These are phyloP conservation scores for Collybia mongolica DNA, from an alignment of 768 basidiomycete species.

Conservation along the genomic window DNA sequence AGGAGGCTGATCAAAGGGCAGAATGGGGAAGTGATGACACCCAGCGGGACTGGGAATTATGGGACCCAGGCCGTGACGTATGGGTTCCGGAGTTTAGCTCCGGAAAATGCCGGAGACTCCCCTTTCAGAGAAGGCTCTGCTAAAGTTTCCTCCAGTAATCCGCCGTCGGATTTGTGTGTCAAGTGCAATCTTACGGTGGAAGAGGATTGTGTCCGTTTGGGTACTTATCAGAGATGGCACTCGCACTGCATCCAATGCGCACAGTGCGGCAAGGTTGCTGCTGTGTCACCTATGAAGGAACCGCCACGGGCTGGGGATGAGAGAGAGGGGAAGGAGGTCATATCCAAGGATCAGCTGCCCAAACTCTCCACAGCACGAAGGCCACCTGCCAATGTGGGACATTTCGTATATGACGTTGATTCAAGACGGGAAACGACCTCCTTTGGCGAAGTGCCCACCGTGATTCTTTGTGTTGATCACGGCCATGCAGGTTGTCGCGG, in stretches of 20 bases:
- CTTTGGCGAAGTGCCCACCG: slow-evolving; percentile 71
- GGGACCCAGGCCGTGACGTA: slow-evolving; percentile 90
- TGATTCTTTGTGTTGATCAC: slow-evolving; percentile 79
- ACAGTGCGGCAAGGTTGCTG: slow-evolving; percentile 76
- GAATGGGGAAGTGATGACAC: slow-evolving; percentile 59
- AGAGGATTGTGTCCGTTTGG: slow-evolving; percentile 93
- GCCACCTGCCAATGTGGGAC: slow-evolving; percentile 76
- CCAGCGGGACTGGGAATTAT: slow-evolving; percentile 46
- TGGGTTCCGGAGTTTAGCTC: slow-evolving; percentile 89
- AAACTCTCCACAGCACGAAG: slow-evolving; percentile 67
- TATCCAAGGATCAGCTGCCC: slow-evolving; percentile 39
- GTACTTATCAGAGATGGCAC: slow-evolving; percentile 98
- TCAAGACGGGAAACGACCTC: slow-evolving; percentile 65
- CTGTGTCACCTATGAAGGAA: slow-evolving; percentile 58
- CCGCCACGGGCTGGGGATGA: slow-evolving; percentile 52
- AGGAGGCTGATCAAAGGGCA: slow-evolving; percentile 74
- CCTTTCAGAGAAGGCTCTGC: slow-evolving; percentile 61
- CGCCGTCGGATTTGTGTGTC: slow-evolving; percentile 89
- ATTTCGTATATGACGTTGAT: slow-evolving; percentile 77
- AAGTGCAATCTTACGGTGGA: slow-evolving; percentile 90
- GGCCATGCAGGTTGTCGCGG: slow-evolving; percentile 59
- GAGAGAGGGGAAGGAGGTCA: slow-evolving; percentile 35
- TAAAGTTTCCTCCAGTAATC: slow-evolving; percentile 59
- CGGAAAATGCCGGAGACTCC: slow-evolving; percentile 87
- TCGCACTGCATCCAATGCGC: slow-evolving; percentile 88